These are phyloP conservation scores for Psilocybe subaeruginosa DNA, from an alignment of 768 basidiomycete genomes.

Conservation along the genomic window DNA sequence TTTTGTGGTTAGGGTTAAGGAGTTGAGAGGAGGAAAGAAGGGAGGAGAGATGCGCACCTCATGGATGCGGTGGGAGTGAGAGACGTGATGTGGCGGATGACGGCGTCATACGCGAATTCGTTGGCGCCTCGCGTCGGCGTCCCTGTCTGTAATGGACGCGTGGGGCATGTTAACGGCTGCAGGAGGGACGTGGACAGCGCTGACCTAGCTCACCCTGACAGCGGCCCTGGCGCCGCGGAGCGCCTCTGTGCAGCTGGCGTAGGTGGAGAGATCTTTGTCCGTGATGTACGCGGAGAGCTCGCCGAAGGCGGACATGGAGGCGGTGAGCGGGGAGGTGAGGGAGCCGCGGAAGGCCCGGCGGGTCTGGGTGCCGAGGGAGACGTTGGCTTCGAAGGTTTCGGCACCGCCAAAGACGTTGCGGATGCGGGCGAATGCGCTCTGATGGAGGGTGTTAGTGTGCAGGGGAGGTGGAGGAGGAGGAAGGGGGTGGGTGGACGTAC, in stretches of 20 bases:
- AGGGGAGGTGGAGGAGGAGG: slow-evolving; percentile 2
- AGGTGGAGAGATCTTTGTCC: slow-evolving; percentile 81
- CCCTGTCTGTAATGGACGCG: slow-evolving; percentile 33
- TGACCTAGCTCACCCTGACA: slow-evolving; percentile 75
- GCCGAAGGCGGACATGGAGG: slow-evolving; percentile 66
- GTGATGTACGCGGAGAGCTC: slow-evolving; percentile 73
- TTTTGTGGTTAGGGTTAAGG: neutral
- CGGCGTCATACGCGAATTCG: slow-evolving; percentile 85
- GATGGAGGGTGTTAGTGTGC: neutral
- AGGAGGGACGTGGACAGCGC: slow-evolving; percentile 21
- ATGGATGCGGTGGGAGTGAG: slow-evolving; percentile 80
- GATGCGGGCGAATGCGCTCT: slow-evolving; percentile 80
- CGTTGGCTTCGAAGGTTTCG: slow-evolving; percentile 82
- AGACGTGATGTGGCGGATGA: slow-evolving; percentile 72
- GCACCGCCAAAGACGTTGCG: slow-evolving; percentile 92
- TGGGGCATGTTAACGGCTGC: neutral
- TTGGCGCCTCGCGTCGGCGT: slow-evolving; percentile 51
- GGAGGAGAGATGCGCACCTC: slow-evolving; percentile 51
- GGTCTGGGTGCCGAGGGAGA: slow-evolving; percentile 87
- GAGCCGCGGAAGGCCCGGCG: slow-evolving; percentile 79
- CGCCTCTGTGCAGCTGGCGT: slow-evolving; percentile 71
- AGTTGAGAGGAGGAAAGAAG: neutral
- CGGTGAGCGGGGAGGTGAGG: slow-evolving; percentile 61
- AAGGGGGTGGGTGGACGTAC: slow-evolving; percentile 47
- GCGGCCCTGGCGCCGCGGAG: slow-evolving; percentile 66